phyloP scores from a whole-genome alignment of 352 stramenopile species.

The Phytophthora multivora region DNA sequence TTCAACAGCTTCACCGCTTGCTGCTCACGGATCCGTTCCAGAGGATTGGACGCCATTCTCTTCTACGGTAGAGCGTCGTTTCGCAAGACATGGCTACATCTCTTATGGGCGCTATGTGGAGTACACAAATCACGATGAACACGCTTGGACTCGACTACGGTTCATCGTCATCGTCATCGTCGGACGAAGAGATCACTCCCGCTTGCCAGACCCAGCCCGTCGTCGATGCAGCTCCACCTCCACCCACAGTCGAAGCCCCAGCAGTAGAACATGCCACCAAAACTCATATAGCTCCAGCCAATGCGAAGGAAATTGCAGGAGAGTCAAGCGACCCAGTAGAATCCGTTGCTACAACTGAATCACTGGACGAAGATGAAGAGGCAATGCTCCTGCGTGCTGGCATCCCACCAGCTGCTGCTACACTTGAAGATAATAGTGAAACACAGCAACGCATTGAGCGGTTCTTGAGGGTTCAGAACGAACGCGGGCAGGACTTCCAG shows the following conservation, averaged over 20 bases:
- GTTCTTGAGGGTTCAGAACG: conserved; percentile 52
- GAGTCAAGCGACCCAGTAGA: conserved; percentile 8
- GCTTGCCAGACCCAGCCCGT: neutral
- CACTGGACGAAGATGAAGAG: conserved; percentile 35
- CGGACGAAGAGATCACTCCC: conserved; percentile 25
- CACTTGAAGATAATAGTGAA: conserved; percentile 25
- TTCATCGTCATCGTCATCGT: conserved; percentile 43
- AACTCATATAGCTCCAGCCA: conserved; percentile 1
- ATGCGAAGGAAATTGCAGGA: conserved; percentile 4
- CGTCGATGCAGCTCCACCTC: neutral
- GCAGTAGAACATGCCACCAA: neutral
- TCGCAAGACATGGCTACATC: conserved; percentile 26
- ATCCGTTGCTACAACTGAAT: conserved; percentile 1
- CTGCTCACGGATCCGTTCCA: conserved; percentile 74
- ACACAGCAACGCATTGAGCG: conserved; percentile 69
- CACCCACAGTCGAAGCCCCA: conserved; percentile 6
- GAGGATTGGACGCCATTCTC: conserved; percentile 35
- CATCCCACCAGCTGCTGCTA: conserved; percentile 43
- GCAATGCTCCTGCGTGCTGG: conserved; percentile 39
- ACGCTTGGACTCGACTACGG: conserved; percentile 45
- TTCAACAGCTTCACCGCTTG: conserved; percentile 62
- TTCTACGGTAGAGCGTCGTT: conserved; percentile 14
- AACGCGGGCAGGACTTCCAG: conserved; percentile 63
- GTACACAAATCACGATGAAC: conserved; percentile 39
- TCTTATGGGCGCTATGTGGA: conserved; percentile 7